phyloP scores from a whole-genome alignment of 2,329 filamentous ascomycete species.

The Anthostomella pinea region DNA sequence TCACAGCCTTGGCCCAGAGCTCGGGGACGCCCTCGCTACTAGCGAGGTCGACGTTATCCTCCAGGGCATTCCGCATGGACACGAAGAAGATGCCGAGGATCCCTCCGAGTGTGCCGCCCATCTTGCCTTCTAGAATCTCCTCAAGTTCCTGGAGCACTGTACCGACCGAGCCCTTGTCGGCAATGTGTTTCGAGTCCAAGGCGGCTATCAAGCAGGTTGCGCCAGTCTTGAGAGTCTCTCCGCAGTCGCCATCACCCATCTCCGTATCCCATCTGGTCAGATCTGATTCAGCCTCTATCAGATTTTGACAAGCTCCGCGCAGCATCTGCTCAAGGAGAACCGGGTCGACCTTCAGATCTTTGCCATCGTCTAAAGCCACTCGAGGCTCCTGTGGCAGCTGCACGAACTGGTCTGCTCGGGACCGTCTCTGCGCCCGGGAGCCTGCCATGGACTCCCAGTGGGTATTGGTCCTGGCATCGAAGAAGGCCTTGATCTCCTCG shows the following conservation, averaged over 20 bases:
- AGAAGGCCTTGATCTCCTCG: conserved; percentile 57
- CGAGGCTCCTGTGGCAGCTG: conserved; percentile 33
- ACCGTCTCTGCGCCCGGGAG: conserved; percentile 36
- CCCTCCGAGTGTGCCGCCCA: conserved; percentile 41
- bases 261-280: conserved; percentile 61
- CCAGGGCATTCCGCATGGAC: conserved; percentile 35
- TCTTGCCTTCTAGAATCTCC: conserved; percentile 54
- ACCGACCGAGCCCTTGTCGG: conserved; percentile 45
- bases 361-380: conserved; percentile 36
- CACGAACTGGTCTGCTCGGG: conserved; percentile 44
- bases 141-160: conserved; percentile 48
- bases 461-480: conserved; percentile 62
- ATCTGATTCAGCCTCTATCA: conserved; percentile 58
- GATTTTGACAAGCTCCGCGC: conserved; percentile 48
- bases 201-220: conserved; percentile 48
- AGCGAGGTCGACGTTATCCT: conserved; percentile 33
- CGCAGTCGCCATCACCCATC: conserved; percentile 66
- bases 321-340: conserved; percentile 52
- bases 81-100: conserved; percentile 46
- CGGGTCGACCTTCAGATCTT: conserved; percentile 51
- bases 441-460: conserved; percentile 53
- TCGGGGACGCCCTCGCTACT: conserved; percentile 32
- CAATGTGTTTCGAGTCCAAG: conserved; percentile 36
- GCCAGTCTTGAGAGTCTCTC: conserved; percentile 57
- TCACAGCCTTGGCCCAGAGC: conserved; percentile 44